These are phyloP conservation scores for Bipolaris sorokiniana DNA, from an alignment of 2,329 filamentous ascomycete species.

Conservation along the genomic window DNA sequence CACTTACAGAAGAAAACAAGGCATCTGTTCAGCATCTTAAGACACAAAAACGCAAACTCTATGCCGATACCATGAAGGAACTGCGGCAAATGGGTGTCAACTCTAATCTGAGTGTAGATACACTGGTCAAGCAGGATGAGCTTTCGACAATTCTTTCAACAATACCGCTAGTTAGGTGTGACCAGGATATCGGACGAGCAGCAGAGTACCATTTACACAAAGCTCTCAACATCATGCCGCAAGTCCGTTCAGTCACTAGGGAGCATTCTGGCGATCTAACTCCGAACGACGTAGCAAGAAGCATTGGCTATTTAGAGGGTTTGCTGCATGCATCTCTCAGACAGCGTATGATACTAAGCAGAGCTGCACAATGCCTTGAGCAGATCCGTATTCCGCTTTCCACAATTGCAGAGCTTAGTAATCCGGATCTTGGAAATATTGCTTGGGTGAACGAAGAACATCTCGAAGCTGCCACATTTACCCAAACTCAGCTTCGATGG, in stretches of 20 bases:
- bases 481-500: slow-evolving; percentile 59
- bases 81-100: slow-evolving; percentile 89
- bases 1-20: slow-evolving; percentile 87
- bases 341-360: slow-evolving; percentile 60
- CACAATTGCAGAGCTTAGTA: slow-evolving; percentile 41
- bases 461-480: slow-evolving; percentile 10
- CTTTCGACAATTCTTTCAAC: slow-evolving; percentile 72
- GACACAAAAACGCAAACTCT: slow-evolving; percentile 84
- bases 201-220: slow-evolving; percentile 80
- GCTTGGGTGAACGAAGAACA: slow-evolving; percentile 26
- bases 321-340: slow-evolving; percentile 70
- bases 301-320: slow-evolving; percentile 85
- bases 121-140: slow-evolving; percentile 75
- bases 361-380: slow-evolving; percentile 39
- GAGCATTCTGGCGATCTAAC: slow-evolving; percentile 87
- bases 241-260: slow-evolving; percentile 68
- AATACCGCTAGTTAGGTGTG: slow-evolving; percentile 30
- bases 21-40: slow-evolving; percentile 85
- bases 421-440: slow-evolving; percentile 16
- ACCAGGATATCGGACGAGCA: slow-evolving; percentile 37
- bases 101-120: slow-evolving; percentile 76
- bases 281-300: slow-evolving; percentile 76
- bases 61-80: slow-evolving; percentile 83
- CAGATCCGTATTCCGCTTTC: slow-evolving; percentile 49
- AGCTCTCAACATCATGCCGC: slow-evolving; percentile 73